These are phyloP conservation scores for Trichophaea hybrida DNA, from an alignment of 2,329 filamentous ascomycete genomes.

Conservation along the genomic window DNA sequence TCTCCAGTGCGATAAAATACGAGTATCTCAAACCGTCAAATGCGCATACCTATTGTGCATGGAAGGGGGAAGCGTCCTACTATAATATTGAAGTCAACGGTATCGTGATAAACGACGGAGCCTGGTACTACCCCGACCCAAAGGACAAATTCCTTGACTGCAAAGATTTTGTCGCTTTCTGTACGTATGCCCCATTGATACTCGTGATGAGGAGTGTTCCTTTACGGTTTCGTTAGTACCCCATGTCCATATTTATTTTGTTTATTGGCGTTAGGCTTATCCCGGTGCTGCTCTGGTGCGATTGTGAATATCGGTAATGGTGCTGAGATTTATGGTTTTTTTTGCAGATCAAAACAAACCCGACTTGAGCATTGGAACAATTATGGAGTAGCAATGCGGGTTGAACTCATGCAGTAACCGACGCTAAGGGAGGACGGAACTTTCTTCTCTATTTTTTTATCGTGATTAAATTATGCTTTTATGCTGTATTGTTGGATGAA, in stretches of 20 bases:
- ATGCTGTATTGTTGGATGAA: background rate
- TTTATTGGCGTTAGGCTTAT: background rate
- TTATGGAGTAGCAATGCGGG: background rate
- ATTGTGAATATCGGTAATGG: background rate
- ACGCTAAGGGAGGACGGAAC: background rate
- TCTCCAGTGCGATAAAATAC: constrained; percentile 31
- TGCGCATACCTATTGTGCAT: constrained; percentile 34
- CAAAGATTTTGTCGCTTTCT: constrained; percentile 37
- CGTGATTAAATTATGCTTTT: too few relatives aligned
- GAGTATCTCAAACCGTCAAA: constrained; percentile 33
- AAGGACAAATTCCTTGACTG: constrained; percentile 33
- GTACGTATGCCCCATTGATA: constrained; percentile 30
- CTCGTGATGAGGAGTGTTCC: constrained; percentile 23
- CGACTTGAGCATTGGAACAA: constrained; percentile 3
- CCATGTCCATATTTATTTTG: constrained; percentile 5
- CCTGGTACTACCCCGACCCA: constrained; percentile 37
- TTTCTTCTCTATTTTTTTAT: background rate
- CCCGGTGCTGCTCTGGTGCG: background rate
- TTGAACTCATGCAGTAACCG: background rate
- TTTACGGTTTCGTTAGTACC: constrained; percentile 24
- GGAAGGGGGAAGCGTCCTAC: constrained; percentile 38
- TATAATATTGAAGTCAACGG: constrained; percentile 36
- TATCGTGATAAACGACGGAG: constrained; percentile 34
- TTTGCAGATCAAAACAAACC: constrained; percentile 3
- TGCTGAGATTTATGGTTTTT: background rate